Conservation (phyloP, 2,329 filamentous ascomycete species). For the Chaetomiaceae sp. region DNA sequence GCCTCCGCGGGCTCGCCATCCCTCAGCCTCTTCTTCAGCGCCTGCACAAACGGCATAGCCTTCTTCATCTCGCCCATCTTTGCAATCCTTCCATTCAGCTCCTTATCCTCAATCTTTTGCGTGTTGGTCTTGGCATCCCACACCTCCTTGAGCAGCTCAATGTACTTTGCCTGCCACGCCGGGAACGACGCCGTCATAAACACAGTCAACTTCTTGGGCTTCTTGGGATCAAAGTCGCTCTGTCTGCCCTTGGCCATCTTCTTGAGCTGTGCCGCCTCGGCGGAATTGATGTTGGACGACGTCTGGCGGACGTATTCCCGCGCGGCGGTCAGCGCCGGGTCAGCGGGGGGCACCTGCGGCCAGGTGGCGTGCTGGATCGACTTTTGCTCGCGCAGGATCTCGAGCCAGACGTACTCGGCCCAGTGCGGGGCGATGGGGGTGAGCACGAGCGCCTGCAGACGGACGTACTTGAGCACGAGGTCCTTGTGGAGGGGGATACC, state of each 20-base stretch:
- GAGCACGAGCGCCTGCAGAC: slow-evolving; percentile 61
- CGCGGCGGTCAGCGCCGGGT: slow-evolving; percentile 68
- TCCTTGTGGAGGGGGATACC: slow-evolving; percentile 84
- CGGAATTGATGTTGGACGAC: slow-evolving; percentile 76
- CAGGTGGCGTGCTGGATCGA: slow-evolving; percentile 77
- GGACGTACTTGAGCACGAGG: slow-evolving; percentile 73
- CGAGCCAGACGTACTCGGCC: slow-evolving; percentile 90
- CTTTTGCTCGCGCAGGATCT: slow-evolving; percentile 72
- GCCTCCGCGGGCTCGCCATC: slow-evolving; percentile 60
- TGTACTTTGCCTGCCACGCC: slow-evolving; percentile 86
- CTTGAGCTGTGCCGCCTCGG: slow-evolving; percentile 78
- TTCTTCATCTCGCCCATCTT: slow-evolving; percentile 93
- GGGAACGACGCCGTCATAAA: slow-evolving; percentile 78
- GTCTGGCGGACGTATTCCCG: slow-evolving; percentile 64
- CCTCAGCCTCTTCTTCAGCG: slow-evolving; percentile 76
- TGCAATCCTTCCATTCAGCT: slow-evolving; percentile 69
- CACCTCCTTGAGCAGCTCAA: slow-evolving; percentile 69
- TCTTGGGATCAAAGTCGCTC: slow-evolving; percentile 78
- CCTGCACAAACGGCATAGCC: slow-evolving; percentile 94
- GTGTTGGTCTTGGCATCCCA: slow-evolving; percentile 59
- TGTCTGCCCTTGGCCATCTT: slow-evolving; percentile 91
- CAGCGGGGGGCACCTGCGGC: slow-evolving; percentile 63
- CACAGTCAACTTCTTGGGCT: slow-evolving; percentile 87
- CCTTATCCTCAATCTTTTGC: slow-evolving; percentile 69
- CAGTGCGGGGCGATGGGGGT: slow-evolving; percentile 87